Base-by-base conservation (phyloP, 2,329 filamentous ascomycete genomes). In the Microdochium nivale region DNA sequence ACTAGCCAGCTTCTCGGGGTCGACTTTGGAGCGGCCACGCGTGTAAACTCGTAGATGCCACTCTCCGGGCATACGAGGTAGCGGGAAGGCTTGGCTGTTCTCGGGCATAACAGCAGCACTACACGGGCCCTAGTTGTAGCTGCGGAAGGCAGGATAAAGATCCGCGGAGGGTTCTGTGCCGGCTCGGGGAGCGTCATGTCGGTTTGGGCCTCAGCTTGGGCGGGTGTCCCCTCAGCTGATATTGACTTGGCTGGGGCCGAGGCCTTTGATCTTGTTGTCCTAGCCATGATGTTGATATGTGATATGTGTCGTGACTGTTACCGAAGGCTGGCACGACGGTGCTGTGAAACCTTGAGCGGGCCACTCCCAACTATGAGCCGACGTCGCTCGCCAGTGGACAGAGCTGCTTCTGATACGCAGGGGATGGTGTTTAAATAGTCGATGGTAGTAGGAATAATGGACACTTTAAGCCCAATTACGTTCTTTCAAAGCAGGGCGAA, bases 11-110 rank as follows among this genome's bases (percentile, higher is more conserved):
- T 86, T 50, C 77, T 72, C 2, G 82, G 81, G 1, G 68, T 71
- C 3, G 73, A 68, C 51, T 74, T 77, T 10, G 79, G 76, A 0
- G 76, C 72, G 2, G 75, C 65, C 55, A 85, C 72, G 58, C 70
- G 77, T 33, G 75, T 85, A 62, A 87, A 83, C 60, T 87, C 84
- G 69, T 81, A 83, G 54, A 86, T 75, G 52, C 82, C 83, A 1
- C 74, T 75, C 49, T 79, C 66, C 2, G 81, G 80, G 57, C 83
- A 86, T 30, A 81, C 72, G 14, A 87, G 71, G 62, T 84, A 87
- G 58, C 82, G 76, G 7, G 77, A 73, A 2, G 79, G 76, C 30
- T 71, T 75, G 19, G 66, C 65, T 58, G 76, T 75, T 59, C 80
- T 75, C 3, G 83, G 82, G 57, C 86, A 76, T 21, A 78, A 75